Conservation (phyloP, 306 rosid species). For the Cicer judaicum region DNA sequence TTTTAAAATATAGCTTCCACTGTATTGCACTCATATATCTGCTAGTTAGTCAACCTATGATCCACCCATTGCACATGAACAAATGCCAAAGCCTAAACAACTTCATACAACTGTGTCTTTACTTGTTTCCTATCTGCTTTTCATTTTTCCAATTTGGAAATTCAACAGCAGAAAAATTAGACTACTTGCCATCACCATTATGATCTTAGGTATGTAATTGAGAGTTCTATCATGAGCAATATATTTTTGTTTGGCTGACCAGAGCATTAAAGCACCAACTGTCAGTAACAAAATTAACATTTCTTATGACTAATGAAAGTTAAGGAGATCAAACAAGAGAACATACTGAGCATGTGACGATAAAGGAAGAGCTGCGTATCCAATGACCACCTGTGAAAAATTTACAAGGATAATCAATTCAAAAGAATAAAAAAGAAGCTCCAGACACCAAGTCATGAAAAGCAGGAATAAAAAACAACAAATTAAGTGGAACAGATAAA, state of each 20-base stretch:
- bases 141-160: conserved; percentile 27
- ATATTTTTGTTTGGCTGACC: conserved; percentile 21
- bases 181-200: conserved; percentile 1
- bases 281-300: conserved; percentile 10
- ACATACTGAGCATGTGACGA: conserved; percentile 96
- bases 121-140: neutral
- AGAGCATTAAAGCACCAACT: conserved; percentile 33
- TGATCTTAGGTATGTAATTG: conserved; percentile 4
- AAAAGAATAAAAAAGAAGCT: conserved; percentile 37
- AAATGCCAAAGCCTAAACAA: neutral
- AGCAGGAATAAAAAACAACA: conserved; percentile 25
- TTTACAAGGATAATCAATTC: conserved; percentile 44
- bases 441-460: conserved; percentile 16
- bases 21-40: conserved; percentile 1
- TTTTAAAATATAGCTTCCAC: conserved; percentile 4
- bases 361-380: conserved; percentile 90
- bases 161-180: conserved; percentile 18
- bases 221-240: conserved; percentile 6
- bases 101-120: neutral
- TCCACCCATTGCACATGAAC: conserved; percentile 8
- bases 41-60: neutral
- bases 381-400: conserved; percentile 78
- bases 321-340: conserved; percentile 44
- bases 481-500: conserved; percentile 38
- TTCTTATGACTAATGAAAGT: conserved; percentile 23